Percentiles rank a stretch among this genome's conserved stretches.
These are phyloP conservation scores for Hypsizygus marmoreus DNA, from an alignment of 768 basidiomycete species.

Conservation along the genomic window DNA sequence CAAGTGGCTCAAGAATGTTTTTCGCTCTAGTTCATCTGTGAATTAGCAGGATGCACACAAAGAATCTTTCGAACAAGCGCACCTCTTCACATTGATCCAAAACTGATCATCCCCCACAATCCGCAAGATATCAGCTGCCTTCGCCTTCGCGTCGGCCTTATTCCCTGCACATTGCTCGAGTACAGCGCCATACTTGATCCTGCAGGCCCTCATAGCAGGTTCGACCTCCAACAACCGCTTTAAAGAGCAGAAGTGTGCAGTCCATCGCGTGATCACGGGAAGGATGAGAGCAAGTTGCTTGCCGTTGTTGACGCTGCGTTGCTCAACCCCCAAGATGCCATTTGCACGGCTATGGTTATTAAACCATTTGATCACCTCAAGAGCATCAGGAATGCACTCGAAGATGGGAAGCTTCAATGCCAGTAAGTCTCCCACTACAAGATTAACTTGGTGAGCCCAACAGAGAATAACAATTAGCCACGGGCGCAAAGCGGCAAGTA, in stretches of 20 bases:
- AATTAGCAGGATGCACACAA: not conserved
- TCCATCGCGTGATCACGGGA: conserved; percentile 23
- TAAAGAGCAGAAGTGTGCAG: conserved; percentile 19
- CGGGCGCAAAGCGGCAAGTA: conserved; percentile 6
- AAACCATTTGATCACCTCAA: conserved; percentile 31
- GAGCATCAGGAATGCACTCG: conserved; percentile 11
- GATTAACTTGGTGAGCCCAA: conserved; percentile 30
- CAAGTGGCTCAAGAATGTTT: conserved; percentile 25
- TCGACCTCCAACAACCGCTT: conserved; percentile 16
- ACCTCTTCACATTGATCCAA: conserved; percentile 13
- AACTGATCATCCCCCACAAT: conserved; percentile 7
- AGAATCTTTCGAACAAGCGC: not conserved
- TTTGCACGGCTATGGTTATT: conserved; percentile 20
- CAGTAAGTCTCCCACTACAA: conserved; percentile 31
- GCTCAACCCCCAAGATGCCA: not conserved
- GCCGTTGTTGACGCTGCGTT: not conserved
- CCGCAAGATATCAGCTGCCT: not conserved
- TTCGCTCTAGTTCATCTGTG: conserved; percentile 10
- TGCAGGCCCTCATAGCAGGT: not conserved
- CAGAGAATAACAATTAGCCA: conserved; percentile 21
- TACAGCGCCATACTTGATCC: too few species aligned
- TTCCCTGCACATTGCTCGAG: too few species aligned
- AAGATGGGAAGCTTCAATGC: conserved; percentile 15
- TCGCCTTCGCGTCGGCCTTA: not conserved
- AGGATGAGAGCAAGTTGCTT: conserved; percentile 11